Conservation (phyloP, 129 eudicot species). For the Dittrichia graveolens region DNA sequence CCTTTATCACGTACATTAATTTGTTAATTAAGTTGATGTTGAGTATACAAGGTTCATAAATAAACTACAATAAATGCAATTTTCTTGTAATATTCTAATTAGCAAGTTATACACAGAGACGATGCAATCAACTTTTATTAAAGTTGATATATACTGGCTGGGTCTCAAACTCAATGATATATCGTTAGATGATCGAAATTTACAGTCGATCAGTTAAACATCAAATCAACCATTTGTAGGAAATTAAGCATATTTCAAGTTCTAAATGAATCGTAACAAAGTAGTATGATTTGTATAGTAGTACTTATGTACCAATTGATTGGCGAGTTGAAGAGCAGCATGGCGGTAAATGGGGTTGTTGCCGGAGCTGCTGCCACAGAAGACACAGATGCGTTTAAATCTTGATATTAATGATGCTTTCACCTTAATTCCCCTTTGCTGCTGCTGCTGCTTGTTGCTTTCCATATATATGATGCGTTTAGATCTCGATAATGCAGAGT, state of each 20-base stretch:
- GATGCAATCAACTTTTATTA: too few relatives aligned
- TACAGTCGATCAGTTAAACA: too few relatives aligned
- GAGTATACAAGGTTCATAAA: too few relatives aligned
- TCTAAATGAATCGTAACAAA: not conserved
- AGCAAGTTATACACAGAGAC: too few relatives aligned
- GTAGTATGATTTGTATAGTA: not conserved
- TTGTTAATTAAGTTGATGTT: too few relatives aligned
- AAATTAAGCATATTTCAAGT: not conserved
- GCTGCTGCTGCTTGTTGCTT: not conserved
- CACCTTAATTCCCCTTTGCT: not conserved
- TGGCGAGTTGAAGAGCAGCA: constrained; percentile 68
- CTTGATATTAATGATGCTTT: constrained; percentile 32
- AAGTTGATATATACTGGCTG: too few relatives aligned
- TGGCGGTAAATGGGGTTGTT: constrained; percentile 61
- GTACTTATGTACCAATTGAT: constrained; percentile 45
- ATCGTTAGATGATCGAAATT: too few relatives aligned
- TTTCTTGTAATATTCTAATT: too few relatives aligned
- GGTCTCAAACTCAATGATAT: too few relatives aligned
- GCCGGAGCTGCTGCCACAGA: constrained; percentile 81
- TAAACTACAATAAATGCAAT: too few relatives aligned
- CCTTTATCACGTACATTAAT: too few relatives aligned
- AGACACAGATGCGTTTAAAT: constrained; percentile 67
- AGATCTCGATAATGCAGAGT: not conserved
- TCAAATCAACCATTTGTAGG: not conserved
- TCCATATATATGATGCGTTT: too few relatives aligned